Evolutionary conservation across 2,329 filamentous ascomycete genomes (phyloP).

Genomic region (Epichloe scottii): DNA sequence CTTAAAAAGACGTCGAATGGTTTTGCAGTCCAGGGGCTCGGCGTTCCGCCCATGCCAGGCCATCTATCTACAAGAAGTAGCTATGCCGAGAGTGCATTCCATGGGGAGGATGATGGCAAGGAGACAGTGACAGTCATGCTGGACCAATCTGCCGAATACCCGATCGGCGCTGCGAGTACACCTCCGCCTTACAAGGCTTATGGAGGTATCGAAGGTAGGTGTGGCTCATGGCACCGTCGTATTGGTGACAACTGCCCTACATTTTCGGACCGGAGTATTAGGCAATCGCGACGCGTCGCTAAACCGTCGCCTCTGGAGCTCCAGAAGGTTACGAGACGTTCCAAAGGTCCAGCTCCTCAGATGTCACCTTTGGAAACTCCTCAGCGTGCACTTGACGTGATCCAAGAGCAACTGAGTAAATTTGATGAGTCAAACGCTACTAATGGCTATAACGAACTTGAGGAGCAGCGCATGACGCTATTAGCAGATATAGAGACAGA

Average conservation of each 20-base stretch:
- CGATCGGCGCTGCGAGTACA: conserved; percentile 1
- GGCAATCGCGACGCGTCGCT: conserved; percentile 36
- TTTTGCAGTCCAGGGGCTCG: background rate
- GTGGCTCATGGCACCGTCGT: conserved; percentile 37
- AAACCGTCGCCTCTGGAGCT: conserved; percentile 45
- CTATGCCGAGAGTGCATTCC: background rate
- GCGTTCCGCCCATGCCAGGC: background rate
- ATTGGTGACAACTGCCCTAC: conserved; percentile 46
- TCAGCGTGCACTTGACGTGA: conserved; percentile 32
- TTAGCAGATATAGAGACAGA: conserved; percentile 49
- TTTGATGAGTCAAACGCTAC: conserved; percentile 30
- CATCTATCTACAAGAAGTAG: background rate
- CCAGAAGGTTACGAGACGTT: conserved; percentile 26
- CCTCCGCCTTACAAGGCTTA: conserved; percentile 4
- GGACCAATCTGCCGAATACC: conserved; percentile 18
- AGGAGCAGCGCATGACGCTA: conserved; percentile 32
- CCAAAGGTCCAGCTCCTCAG: conserved; percentile 34
- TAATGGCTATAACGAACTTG: conserved; percentile 20
- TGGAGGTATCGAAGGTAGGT: conserved; percentile 8
- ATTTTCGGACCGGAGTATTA: conserved; percentile 41
- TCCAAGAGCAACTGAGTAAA: conserved; percentile 39
- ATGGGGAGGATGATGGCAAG: conserved; percentile 16
- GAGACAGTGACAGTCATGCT: conserved; percentile 33
- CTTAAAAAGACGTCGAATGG: background rate
- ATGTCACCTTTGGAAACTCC: conserved; percentile 42